Base-by-base conservation (phyloP, 2,329 filamentous ascomycete species). In the Atkinsonella texensis region DNA sequence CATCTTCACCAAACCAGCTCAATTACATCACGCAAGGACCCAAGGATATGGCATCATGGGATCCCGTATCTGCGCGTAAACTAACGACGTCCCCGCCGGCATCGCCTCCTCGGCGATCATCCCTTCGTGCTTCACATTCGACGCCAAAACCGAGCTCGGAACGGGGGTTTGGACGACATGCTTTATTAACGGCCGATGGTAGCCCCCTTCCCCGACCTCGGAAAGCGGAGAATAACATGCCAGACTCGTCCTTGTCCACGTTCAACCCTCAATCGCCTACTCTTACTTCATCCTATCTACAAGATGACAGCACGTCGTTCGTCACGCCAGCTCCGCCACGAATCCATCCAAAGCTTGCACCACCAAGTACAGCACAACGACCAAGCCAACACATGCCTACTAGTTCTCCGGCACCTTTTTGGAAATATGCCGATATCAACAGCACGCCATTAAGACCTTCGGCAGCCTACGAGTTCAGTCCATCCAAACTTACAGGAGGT, bases 341-440 rank as follows among this genome's bases (percentile, higher is more conserved):
- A 48, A 81, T 88, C 54, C 81, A 87, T 55, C 87, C 87, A 32
- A 80, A 79, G 58, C 75, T 91, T 41, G 86, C 84, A 1, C 88
- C 88, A 32, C 87, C 87, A 0, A 89, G 85, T 60, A 91, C 87
- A 6, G 81, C 85, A 5, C 85, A 90, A 63, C 76, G 87, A 51
- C 88, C 88, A 10, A 90, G 85, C 62, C 85, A 89, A 61, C 87
- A 89, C 65, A 89, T 91, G 79, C 86, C 87, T 35, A 89, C 88
- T 45, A 89, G 84, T 59, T 89, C 85, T 33, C 88, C 88, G 0
- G 88, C 88, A 1, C 87, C 87, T 0, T 93, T 94, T 66, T 94
- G 88, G 88, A 89, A 87, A 65, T 93, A 87, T 66, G 83, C 85
- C 41, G 85, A 89, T 57, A 78, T 88, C 53, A 79, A 80, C 28